Percentiles rank a stretch among this genome's conserved stretches.
Evolutionary conservation across 305 asterid species (phyloP).

Genomic region (Caryopteris hybrid): DNA sequence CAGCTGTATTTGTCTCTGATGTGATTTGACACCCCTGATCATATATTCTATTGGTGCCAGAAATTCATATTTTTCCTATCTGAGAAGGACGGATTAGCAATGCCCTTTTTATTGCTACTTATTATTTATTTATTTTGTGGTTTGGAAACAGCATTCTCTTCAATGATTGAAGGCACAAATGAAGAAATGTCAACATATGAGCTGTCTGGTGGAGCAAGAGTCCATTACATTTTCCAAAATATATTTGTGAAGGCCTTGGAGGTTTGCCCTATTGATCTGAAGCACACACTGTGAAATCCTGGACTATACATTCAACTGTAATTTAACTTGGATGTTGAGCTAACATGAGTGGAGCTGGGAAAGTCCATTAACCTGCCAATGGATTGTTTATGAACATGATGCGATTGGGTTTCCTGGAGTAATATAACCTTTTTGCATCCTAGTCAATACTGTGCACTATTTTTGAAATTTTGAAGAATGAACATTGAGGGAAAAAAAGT

Average conservation of each 20-base stretch:
- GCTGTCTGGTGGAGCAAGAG: constrained; percentile 94
- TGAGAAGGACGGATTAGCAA: neutral
- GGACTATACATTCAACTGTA: constrained; percentile 1
- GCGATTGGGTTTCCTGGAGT: neutral
- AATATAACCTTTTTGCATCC: neutral
- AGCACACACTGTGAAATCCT: constrained; percentile 8
- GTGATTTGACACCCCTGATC: neutral
- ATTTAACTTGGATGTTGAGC: neutral
- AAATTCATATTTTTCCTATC: constrained; percentile 1
- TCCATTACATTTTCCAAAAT: constrained; percentile 84
- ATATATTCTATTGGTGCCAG: neutral
- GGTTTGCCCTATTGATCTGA: constrained; percentile 43
- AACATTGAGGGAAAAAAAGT: neutral
- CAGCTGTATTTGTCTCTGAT: neutral
- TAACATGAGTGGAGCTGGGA: neutral
- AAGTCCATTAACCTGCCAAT: constrained; percentile 3
- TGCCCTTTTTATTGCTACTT: constrained; percentile 7
- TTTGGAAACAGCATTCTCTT: constrained; percentile 55
- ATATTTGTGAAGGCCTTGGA: constrained; percentile 85
- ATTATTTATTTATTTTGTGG: neutral
- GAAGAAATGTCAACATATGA: constrained; percentile 89
- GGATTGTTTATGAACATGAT: neutral
- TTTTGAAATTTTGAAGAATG: constrained; percentile 1
- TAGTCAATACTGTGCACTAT: neutral
- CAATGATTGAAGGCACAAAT: constrained; percentile 77